Conservation (phyloP, 805 yeast genomes). For the Candida verbasci region DNA sequence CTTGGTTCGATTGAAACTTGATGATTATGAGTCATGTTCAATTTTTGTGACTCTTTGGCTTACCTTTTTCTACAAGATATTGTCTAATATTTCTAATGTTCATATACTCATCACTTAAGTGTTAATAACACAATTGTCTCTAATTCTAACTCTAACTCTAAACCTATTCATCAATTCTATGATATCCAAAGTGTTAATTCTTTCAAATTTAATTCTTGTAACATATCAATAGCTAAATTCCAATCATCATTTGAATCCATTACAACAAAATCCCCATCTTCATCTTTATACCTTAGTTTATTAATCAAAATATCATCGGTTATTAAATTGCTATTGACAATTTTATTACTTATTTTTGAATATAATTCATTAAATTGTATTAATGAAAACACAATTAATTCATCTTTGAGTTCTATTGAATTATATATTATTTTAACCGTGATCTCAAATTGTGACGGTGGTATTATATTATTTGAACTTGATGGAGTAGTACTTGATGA, state of each 20-base stretch:
- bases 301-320: conserved; percentile 46
- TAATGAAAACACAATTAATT: conserved; percentile 22
- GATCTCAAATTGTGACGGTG: conserved; percentile 10
- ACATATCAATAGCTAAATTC: conserved; percentile 71
- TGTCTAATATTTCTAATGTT: too few relatives aligned
- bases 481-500: conserved; percentile 11
- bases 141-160: too few relatives aligned
- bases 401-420: conserved; percentile 23
- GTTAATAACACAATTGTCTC: too few relatives aligned
- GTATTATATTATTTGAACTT: conserved; percentile 11
- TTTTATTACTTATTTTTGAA: conserved; percentile 51
- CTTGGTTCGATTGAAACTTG: too few relatives aligned
- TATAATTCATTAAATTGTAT: conserved; percentile 51
- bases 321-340: conserved; percentile 48
- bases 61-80: too few relatives aligned
- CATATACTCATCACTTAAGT: too few relatives aligned
- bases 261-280: conserved; percentile 90
- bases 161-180: too few relatives aligned
- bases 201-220: conserved; percentile 19
- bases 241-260: conserved; percentile 87
- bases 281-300: conserved; percentile 80
- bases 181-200: conserved; percentile 41
- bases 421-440: conserved; percentile 31
- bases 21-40: too few relatives aligned
- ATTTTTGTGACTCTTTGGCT: too few relatives aligned